Evolutionary conservation across 2,329 filamentous ascomycete species (phyloP), one percentile per base, ranked within the genome.

Genomic region (Trichoderma breve): DNA sequence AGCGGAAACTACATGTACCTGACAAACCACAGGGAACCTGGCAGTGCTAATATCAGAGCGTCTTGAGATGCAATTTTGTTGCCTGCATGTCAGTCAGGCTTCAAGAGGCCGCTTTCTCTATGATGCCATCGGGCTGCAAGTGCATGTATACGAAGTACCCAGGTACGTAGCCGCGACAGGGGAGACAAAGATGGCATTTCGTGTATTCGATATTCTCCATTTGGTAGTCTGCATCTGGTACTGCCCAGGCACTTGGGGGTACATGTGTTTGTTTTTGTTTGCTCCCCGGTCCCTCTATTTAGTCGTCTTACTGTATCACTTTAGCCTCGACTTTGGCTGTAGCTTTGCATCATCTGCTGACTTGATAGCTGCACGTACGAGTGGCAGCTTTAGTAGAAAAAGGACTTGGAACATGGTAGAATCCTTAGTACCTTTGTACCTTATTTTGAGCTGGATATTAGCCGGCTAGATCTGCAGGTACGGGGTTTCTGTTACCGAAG

Each of bases 391-490:
- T 36, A 36, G 34, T 36, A 51, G n/a, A 24, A 53, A 53, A 53
- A 2, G 21, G 11, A 53, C 47, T 3, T 24, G 47, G 47, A 53
- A 24, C 47, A 21, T 24, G 47, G 21, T 58, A 32, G 26, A 32
- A 58, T 32, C 30, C 15, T n/a, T 32, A 32, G 15, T 12, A 58
- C 18, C 30, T 30, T 55, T 47, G 34, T 51, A 32, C 32, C n/a
- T 61, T n/a, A 18, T 24, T 53, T 53, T 24, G 47, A 11, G n/a
- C 12, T 32, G 57, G 9, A 58, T 60, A 36, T n/a, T 11, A 51
- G 55, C 15, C 26, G 55, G 28, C 34, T 51, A 62, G 55, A 70
- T 69, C 53, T 62, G 36, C 58, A 62, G 67, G 58, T 36, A 70
- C 65, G 51, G 51, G 34, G 65, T 58, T 43, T 68, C 64, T 55